Conservation (phyloP, 192 early-diverging fungal genomes). For the Anaeromyces robustus region DNA sequence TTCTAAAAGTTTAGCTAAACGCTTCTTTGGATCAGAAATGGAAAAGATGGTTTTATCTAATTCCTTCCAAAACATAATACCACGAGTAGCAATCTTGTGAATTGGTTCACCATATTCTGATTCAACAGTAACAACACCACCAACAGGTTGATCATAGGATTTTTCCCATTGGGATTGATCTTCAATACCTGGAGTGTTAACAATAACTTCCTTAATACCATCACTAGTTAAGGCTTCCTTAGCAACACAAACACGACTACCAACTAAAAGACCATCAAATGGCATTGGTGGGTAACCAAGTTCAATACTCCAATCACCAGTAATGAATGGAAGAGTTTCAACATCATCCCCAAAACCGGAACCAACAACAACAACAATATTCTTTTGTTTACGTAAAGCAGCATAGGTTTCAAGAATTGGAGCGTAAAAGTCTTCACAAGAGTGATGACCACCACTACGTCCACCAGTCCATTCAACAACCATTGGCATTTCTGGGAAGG, state of each 20-base stretch:
- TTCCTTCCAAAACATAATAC: constrained; percentile 59
- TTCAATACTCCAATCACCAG: constrained; percentile 74
- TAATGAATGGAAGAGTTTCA: constrained; percentile 76
- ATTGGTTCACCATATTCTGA: constrained; percentile 88
- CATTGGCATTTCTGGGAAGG: constrained; percentile 65
- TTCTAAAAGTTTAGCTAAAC: constrained; percentile 44
- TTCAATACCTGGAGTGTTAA: constrained; percentile 56
- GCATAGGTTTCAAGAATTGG: constrained; percentile 77
- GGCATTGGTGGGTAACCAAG: constrained; percentile 85
- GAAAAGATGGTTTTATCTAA: constrained; percentile 67
- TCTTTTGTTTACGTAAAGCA: constrained; percentile 59
- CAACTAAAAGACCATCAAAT: constrained; percentile 84
- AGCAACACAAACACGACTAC: constrained; percentile 91
- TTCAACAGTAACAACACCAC: constrained; percentile 69
- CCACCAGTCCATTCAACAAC: constrained; percentile 95
- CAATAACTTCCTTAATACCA: constrained; percentile 77
- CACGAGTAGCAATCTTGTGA: constrained; percentile 79
- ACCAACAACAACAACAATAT: constrained; percentile 77
- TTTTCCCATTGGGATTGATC: constrained; percentile 70
- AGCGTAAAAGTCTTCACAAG: constrained; percentile 85
- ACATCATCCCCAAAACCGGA: constrained; percentile 78
- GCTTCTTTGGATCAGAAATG: constrained; percentile 56
- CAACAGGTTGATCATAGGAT: constrained; percentile 56
- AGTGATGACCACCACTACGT: constrained; percentile 89
- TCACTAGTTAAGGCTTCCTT: constrained; percentile 66